Evolutionary conservation across 148 eudicot species (phyloP).

Genomic region (Silene conica): DNA sequence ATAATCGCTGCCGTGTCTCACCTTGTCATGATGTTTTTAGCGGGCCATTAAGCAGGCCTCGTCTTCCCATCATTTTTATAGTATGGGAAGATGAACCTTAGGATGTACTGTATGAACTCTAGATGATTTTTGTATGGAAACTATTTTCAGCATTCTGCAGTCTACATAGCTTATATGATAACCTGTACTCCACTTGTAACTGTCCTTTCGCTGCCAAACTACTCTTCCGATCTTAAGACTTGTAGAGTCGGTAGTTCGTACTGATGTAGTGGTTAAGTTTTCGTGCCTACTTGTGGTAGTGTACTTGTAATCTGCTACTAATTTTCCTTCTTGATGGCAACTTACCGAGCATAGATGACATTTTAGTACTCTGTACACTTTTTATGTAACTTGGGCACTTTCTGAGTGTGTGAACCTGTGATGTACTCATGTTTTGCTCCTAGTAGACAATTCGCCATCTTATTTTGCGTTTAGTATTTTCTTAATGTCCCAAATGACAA

Average conservation of each 20-base stretch:
- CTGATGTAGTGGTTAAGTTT: neutral
- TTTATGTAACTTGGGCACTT: neutral
- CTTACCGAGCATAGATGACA: too few species aligned
- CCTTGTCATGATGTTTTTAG: conserved; percentile 7
- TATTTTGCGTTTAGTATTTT: neutral
- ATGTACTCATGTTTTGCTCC: neutral
- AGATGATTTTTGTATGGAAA: neutral
- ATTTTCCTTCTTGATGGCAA: neutral
- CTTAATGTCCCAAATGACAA: neutral
- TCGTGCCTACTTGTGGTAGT: neutral
- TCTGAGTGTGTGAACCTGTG: neutral
- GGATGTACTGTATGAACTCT: neutral
- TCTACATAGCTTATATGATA: neutral
- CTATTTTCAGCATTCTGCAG: neutral
- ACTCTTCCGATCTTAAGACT: neutral
- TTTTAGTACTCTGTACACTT: too few species aligned
- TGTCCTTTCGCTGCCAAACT: neutral
- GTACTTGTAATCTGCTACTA: neutral
- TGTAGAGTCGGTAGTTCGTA: neutral
- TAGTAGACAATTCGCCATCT: neutral
- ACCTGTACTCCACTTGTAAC: neutral
- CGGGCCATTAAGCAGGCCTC: neutral
- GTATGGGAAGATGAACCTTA: conserved; percentile 11
- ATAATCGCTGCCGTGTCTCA: conserved; percentile 9
- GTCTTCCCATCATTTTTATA: conserved; percentile 23